Conservation (phyloP, 345 rosid genomes). For the Zanthoxylum bungeanum region DNA sequence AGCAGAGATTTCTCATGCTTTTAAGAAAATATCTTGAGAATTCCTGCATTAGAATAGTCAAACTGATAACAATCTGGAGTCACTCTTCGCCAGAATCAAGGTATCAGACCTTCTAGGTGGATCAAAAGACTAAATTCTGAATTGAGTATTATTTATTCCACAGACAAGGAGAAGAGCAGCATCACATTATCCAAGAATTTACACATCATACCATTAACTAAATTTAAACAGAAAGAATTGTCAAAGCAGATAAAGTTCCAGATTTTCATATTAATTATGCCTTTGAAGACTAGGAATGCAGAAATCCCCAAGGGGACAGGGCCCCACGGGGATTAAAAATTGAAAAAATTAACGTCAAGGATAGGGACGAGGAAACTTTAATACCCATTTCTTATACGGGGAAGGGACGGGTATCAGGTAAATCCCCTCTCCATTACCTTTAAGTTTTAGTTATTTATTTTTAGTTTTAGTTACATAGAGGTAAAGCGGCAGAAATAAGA, state of each 20-base stretch:
- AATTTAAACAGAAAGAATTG: background rate
- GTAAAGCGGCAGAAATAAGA: too few relatives aligned
- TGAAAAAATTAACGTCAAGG: too few relatives aligned
- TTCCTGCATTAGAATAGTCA: background rate
- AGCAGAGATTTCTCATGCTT: background rate
- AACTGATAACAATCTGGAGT: background rate
- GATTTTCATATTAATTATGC: background rate
- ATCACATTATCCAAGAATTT: background rate
- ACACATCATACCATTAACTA: background rate
- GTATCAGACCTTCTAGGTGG: background rate
- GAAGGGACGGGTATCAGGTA: too few relatives aligned
- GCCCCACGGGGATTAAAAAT: too few relatives aligned
- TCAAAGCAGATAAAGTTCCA: background rate
- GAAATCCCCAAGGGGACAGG: too few relatives aligned
- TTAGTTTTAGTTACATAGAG: too few relatives aligned
- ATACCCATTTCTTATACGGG: too few relatives aligned
- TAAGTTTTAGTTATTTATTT: too few relatives aligned
- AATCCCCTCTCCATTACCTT: too few relatives aligned
- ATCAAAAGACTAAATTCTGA: background rate
- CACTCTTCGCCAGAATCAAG: constrained; percentile 1
- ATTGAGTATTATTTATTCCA: background rate
- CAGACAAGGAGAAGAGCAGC: background rate
- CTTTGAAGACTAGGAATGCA: background rate
- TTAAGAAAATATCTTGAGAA: background rate
- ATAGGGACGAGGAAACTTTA: too few relatives aligned